Evolutionary conservation across 768 basidiomycete genomes (phyloP).

Genomic region (Psilocybe subaeruginosa): DNA sequence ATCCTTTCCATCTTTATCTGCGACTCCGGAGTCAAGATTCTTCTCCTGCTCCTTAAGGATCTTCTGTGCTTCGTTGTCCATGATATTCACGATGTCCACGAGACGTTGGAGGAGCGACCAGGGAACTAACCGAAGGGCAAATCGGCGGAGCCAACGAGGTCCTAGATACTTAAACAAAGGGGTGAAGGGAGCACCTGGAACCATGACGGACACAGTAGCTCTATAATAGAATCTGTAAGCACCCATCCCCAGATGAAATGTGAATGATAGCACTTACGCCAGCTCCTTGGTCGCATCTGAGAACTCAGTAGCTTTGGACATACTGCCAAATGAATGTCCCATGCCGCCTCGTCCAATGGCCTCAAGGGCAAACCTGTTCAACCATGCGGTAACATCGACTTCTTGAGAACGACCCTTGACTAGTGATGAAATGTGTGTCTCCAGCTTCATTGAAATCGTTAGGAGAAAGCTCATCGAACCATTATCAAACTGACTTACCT

Average conservation of each 20-base stretch:
- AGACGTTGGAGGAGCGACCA: slow-evolving; percentile 6
- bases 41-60: slow-evolving; percentile 5
- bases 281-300: slow-evolving; percentile 4
- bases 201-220: slow-evolving; percentile 10
- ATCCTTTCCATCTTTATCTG: slow-evolving; percentile 6
- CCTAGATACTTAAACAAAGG: slow-evolving; percentile 9
- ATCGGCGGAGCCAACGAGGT: slow-evolving; percentile 1
- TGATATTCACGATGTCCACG: slow-evolving; percentile 9
- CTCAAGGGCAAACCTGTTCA: slow-evolving; percentile 10
- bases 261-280: neutral
- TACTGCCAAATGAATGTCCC: slow-evolving; percentile 5
- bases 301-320: slow-evolving; percentile 3
- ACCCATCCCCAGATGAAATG: neutral
- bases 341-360: slow-evolving; percentile 7
- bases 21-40: neutral
- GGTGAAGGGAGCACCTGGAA: slow-evolving; percentile 5
- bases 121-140: slow-evolving; percentile 1
- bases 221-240: neutral
- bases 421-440: neutral
- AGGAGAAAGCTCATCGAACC: neutral
- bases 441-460: neutral
- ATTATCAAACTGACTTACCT: neutral
- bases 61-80: slow-evolving; percentile 4
- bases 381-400: slow-evolving; percentile 1
- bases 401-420: neutral